Evolutionary conservation across 2,329 filamentous ascomycete species (phyloP).

Genomic region (Lachnellula subtilissima): DNA sequence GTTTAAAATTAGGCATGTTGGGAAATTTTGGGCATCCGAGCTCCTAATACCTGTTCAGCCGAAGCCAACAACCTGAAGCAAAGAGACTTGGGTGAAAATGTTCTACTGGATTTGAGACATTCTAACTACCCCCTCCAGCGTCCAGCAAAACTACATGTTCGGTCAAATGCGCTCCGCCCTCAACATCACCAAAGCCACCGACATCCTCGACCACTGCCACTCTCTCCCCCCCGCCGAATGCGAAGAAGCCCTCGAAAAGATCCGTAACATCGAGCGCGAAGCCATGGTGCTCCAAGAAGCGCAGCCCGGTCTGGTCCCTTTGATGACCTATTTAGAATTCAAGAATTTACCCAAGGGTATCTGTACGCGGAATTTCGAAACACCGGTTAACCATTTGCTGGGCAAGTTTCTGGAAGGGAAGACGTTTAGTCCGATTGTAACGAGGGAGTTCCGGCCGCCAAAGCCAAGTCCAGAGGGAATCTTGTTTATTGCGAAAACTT

Average conservation of each 20-base stretch:
- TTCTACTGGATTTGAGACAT: too few relatives aligned
- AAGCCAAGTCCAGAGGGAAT: slow-evolving; percentile 89
- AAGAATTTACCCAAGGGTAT: slow-evolving; percentile 70
- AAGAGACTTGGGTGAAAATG: too few relatives aligned
- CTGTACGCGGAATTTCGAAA: slow-evolving; percentile 90
- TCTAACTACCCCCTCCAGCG: slow-evolving; percentile 43
- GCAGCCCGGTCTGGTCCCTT: slow-evolving; percentile 69
- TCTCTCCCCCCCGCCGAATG: slow-evolving; percentile 59
- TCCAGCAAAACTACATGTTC: slow-evolving; percentile 97
- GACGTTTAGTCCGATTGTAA: slow-evolving; percentile 74
- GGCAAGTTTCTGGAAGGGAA: slow-evolving; percentile 65
- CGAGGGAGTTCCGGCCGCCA: slow-evolving; percentile 72
- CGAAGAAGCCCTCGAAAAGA: slow-evolving; percentile 62
- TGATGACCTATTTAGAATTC: slow-evolving; percentile 79
- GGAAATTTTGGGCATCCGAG: too few relatives aligned
- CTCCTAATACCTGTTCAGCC: too few relatives aligned
- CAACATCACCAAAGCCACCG: slow-evolving; percentile 63
- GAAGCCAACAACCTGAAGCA: too few relatives aligned
- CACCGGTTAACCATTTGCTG: slow-evolving; percentile 70
- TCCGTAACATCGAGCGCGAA: slow-evolving; percentile 72
- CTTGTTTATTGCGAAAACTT: slow-evolving; percentile 73
- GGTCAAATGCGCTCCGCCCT: slow-evolving; percentile 74
- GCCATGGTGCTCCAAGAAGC: slow-evolving; percentile 78
- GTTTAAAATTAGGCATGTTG: too few relatives aligned
- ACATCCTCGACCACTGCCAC: slow-evolving; percentile 89